These are phyloP conservation scores for Antarctomyces pellizariae DNA, from an alignment of 495 filamentous ascomycete species.

Conservation along the genomic window DNA sequence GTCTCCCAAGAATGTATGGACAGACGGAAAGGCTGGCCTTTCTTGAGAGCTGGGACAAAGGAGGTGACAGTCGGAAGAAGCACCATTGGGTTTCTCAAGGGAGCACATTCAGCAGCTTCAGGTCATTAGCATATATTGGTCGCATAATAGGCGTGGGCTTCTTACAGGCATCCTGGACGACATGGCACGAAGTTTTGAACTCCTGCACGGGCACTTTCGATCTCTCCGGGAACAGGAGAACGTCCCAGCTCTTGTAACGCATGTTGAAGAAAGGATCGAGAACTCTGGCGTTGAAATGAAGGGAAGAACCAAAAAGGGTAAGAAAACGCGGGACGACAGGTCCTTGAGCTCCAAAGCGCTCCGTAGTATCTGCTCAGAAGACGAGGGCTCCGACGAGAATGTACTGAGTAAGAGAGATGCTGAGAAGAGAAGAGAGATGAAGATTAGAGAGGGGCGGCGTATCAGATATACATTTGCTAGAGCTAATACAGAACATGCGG, in stretches of 20 bases:
- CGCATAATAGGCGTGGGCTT: background rate
- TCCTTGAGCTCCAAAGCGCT: too few relatives aligned
- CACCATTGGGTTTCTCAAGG: conserved; percentile 15
- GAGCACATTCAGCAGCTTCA: too few relatives aligned
- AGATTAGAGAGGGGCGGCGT: too few relatives aligned
- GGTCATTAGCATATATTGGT: too few relatives aligned
- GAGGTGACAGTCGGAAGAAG: conserved; percentile 48
- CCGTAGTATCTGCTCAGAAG: too few relatives aligned
- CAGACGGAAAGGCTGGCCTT: conserved; percentile 40
- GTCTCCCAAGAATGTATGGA: conserved; percentile 67
- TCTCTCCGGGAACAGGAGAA: conserved; percentile 49
- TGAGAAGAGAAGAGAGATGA: too few relatives aligned
- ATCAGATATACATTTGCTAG: too few relatives aligned
- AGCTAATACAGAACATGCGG: too few relatives aligned
- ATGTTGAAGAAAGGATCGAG: too few relatives aligned
- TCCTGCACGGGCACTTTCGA: conserved; percentile 54
- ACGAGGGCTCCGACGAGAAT: too few relatives aligned
- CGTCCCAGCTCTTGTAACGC: conserved; percentile 73
- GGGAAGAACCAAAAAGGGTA: background rate
- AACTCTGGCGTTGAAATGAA: background rate
- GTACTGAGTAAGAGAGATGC: too few relatives aligned
- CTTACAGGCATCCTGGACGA: conserved; percentile 39
- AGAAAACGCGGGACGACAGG: background rate
- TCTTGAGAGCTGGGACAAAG: conserved; percentile 45
- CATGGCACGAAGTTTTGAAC: conserved; percentile 67